Base-by-base conservation (phyloP, 164 flowering plant species). In the Liquidambar formosana region DNA sequence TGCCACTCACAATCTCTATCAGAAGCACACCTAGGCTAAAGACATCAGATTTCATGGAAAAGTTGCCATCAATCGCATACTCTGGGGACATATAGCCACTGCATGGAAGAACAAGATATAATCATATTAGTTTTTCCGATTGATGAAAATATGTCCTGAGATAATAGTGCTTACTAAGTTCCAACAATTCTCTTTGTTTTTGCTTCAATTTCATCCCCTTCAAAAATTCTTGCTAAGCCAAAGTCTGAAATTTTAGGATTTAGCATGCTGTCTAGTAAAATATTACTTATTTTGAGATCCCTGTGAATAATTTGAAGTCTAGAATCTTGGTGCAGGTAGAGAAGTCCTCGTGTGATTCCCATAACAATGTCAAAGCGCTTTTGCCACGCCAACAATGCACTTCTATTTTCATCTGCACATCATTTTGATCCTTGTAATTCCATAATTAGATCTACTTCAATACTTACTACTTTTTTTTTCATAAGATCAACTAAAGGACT, bases 61-160 rank as follows among this genome's bases (percentile, higher is more conserved):
- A 73, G 38, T 67, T 33, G 10, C 76, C 76, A 16, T 73, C 76
- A 15, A 73, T 33, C 11, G 71, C 71, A 54, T 73, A 73, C 61
- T 73, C 76, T 1, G 76, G 76, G 12, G 76, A 57, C 76, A 73
- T 68, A 28, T 73, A 73, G 9, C 76, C 76, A 28, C 75, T 72
- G 23, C 44, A 51, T 6, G 6, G 6, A 33, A 33, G 21, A 23
- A 23, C 12, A 10, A 54, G 19, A 54, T n/a, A 19, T 19, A 23
- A n/a, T n/a, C n/a, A n/a, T n/a, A n/a, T n/a, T n/a, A 33, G 21
- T 18, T 5, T 2, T 18, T 1, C 10, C 4, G 6, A 8, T 22
- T 1, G 5, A 33, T 33, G 41, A 33, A 33, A 2, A 33, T 6
- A 33, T 33, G 6, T 33, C 6, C 41, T 33, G n/a, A 33, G 4